These are phyloP conservation scores for Rhipidocladum racemiflorum DNA, from an alignment of 176 grass and related monocot species.

Conservation along the genomic window DNA sequence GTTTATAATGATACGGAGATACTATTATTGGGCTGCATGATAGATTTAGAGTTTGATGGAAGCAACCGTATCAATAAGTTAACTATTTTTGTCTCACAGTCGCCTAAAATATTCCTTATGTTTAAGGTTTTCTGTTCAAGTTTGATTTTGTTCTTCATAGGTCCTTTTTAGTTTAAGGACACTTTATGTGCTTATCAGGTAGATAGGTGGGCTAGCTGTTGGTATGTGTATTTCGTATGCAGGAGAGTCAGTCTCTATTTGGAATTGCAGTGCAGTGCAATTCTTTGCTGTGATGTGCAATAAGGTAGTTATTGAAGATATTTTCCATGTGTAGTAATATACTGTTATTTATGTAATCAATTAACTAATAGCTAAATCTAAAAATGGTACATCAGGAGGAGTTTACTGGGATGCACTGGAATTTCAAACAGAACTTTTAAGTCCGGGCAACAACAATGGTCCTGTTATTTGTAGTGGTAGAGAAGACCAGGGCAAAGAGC, in stretches of 20 bases:
- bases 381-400: neutral
- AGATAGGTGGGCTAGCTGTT: neutral
- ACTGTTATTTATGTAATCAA: conserved; percentile 1
- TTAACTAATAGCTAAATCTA: neutral
- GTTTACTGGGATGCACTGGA: neutral
- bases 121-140: neutral
- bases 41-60: neutral
- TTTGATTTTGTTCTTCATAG: neutral
- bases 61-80: neutral
- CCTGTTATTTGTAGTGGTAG: neutral
- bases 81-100: neutral
- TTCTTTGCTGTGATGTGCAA: neutral
- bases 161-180: neutral
- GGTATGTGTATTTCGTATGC: neutral
- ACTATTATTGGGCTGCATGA: neutral
- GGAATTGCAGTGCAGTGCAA: neutral
- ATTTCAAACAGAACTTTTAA: neutral
- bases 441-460: neutral
- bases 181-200: neutral
- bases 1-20: neutral
- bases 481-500: neutral
- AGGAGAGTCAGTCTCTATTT: neutral
- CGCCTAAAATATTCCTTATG: neutral
- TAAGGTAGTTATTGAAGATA: neutral
- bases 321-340: neutral